These are phyloP conservation scores for Dioscorea zingiberensis DNA, from an alignment of 106 monocot genomes.

Conservation along the genomic window DNA sequence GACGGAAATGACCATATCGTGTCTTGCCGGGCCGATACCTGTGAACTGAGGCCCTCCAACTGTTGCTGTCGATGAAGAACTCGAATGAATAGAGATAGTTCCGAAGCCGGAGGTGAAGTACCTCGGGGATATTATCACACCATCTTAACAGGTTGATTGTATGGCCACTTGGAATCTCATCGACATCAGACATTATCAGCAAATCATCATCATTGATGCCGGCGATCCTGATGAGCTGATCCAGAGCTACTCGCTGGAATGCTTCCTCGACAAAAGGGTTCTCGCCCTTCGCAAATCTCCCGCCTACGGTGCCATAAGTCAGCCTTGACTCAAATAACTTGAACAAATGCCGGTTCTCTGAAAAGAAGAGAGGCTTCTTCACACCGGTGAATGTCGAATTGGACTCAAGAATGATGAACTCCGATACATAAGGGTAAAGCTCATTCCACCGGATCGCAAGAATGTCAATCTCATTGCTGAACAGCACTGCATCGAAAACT, in stretches of 20 bases:
- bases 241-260: slow-evolving; percentile 61
- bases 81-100: slow-evolving; percentile 88
- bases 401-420: slow-evolving; percentile 71
- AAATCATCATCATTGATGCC: slow-evolving; percentile 72
- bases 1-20: slow-evolving; percentile 81
- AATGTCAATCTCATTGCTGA: slow-evolving; percentile 73
- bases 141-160: slow-evolving; percentile 61
- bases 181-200: slow-evolving; percentile 80
- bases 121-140: slow-evolving; percentile 67
- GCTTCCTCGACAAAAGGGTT: slow-evolving; percentile 84
- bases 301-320: too few relatives aligned
- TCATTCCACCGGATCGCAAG: slow-evolving; percentile 66
- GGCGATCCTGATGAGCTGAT: slow-evolving; percentile 50
- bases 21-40: slow-evolving; percentile 28
- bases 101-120: slow-evolving; percentile 53
- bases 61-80: slow-evolving; percentile 61
- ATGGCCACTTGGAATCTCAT: slow-evolving; percentile 82
- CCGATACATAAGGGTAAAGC: slow-evolving; percentile 58
- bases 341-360: slow-evolving; percentile 27
- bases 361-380: slow-evolving; percentile 46
- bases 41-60: slow-evolving; percentile 88
- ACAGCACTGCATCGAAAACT: slow-evolving; percentile 74
- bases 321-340: too few relatives aligned
- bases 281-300: slow-evolving; percentile 12
- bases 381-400: slow-evolving; percentile 65